Evolutionary conservation across 257 asterid species (phyloP).

Genomic region (Solanum bulbocastanum): DNA sequence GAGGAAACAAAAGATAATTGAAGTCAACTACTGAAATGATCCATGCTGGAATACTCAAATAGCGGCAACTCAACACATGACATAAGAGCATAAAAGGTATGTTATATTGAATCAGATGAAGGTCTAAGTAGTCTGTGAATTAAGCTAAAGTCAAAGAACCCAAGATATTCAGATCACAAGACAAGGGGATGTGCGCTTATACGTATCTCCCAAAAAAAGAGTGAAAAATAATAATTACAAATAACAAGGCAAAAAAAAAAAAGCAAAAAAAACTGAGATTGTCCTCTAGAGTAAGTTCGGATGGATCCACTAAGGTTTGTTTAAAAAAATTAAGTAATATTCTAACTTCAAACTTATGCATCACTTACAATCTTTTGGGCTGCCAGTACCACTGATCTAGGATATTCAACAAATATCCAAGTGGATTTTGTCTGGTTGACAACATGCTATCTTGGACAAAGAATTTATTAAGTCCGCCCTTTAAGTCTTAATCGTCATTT

Average conservation of each 20-base stretch:
- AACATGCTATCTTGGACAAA: not conserved
- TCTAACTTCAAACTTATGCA: not conserved
- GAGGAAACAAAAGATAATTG: not conserved
- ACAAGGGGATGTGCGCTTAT: not conserved
- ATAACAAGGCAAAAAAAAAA: not conserved
- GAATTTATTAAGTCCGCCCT: not conserved
- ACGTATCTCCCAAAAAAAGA: not conserved
- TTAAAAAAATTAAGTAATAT: not conserved
- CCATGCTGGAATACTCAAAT: not conserved
- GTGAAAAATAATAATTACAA: not conserved
- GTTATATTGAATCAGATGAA: not conserved
- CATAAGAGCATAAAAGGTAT: not conserved
- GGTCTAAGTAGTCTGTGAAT: not conserved
- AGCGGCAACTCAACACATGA: not conserved
- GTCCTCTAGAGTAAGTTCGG: not conserved
- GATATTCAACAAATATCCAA: not conserved
- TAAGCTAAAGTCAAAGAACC: not conserved
- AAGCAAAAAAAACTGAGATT: not conserved
- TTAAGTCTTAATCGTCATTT: not conserved
- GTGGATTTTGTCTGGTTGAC: not conserved
- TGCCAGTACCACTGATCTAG: not conserved
- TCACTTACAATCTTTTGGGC: not conserved
- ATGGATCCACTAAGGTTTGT: not conserved
- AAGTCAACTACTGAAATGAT: not conserved
- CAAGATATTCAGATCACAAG: not conserved